Evolutionary conservation across 2,329 filamentous ascomycete genomes (phyloP).

Genomic region (Ascochyta viciae-villosae): DNA sequence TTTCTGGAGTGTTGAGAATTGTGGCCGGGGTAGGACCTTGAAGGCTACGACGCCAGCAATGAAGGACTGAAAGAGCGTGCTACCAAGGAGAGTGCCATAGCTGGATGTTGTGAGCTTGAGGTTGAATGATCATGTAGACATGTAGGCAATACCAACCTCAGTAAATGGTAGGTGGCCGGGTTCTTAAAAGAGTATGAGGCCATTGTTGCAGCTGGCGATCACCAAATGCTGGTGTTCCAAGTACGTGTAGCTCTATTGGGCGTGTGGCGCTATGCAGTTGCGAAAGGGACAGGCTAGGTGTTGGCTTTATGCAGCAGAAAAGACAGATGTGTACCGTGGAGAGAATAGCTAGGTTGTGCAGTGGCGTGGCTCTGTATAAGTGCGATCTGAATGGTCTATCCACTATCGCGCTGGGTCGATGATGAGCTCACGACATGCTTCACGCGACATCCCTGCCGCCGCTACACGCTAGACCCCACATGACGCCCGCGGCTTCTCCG

Average conservation of each 20-base stretch:
- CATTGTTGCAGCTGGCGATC: constrained; percentile 38
- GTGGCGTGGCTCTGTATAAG: not conserved
- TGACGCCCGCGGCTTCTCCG: not conserved
- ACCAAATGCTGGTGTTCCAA: not conserved
- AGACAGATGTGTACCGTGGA: not conserved
- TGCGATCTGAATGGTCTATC: not conserved
- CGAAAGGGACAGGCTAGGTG: not conserved
- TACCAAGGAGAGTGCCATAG: constrained; percentile 87
- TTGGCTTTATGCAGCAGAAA: not conserved
- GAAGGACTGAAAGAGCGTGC: constrained; percentile 88
- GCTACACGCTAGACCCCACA: not conserved
- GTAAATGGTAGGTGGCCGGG: constrained; percentile 76
- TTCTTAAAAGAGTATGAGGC: constrained; percentile 63
- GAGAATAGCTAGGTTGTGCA: no score
- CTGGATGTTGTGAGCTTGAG: constrained; percentile 53
- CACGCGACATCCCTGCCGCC: not conserved
- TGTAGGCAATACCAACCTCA: constrained; percentile 61
- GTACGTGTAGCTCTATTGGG: not conserved
- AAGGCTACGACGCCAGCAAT: constrained; percentile 76
- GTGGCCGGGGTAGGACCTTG: constrained; percentile 75
- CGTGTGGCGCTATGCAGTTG: not conserved
- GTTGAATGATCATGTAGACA: not conserved
- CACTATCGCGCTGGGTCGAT: constrained; percentile 15
- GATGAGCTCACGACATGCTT: constrained; percentile 32
- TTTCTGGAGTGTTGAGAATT: constrained; percentile 82